These are phyloP conservation scores for Chaetomium sp. DNA, from an alignment of 2,329 filamentous ascomycete genomes.

Conservation along the genomic window DNA sequence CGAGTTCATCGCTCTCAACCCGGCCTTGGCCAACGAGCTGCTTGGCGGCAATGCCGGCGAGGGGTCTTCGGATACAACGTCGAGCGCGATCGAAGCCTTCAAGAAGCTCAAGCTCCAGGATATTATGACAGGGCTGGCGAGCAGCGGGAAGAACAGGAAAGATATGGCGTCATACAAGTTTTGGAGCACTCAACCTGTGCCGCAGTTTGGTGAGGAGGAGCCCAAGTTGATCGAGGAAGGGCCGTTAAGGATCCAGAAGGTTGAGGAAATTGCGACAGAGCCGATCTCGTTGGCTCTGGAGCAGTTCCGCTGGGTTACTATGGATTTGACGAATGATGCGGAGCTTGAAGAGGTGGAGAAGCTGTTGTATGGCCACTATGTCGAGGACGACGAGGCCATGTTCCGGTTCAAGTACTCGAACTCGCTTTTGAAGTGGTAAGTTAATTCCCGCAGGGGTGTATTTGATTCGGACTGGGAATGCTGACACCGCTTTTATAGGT, in stretches of 20 bases:
- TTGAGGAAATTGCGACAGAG: slow-evolving; percentile 71
- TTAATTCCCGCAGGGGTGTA: background rate
- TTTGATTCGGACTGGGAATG: no score
- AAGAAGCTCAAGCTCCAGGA: slow-evolving; percentile 62
- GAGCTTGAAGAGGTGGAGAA: slow-evolving; percentile 89
- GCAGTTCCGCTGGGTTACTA: slow-evolving; percentile 89
- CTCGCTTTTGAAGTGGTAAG: slow-evolving; percentile 81
- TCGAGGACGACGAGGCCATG: slow-evolving; percentile 94
- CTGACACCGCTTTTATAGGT: slow-evolving; percentile 47
- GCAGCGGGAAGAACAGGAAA: slow-evolving; percentile 82
- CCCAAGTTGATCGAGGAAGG: slow-evolving; percentile 61
- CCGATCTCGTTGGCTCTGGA: slow-evolving; percentile 63
- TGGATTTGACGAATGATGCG: slow-evolving; percentile 72
- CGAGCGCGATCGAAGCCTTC: slow-evolving; percentile 45
- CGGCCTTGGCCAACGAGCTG: slow-evolving; percentile 60
- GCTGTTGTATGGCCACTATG: slow-evolving; percentile 86
- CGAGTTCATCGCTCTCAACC: slow-evolving; percentile 65
- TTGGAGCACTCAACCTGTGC: slow-evolving; percentile 96
- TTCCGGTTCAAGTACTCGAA: slow-evolving; percentile 96
- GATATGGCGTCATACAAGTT: slow-evolving; percentile 98
- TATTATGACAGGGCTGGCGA: slow-evolving; percentile 67
- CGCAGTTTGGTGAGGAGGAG: slow-evolving; percentile 62
- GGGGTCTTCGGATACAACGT: slow-evolving; percentile 25
- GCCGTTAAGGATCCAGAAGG: slow-evolving; percentile 72
- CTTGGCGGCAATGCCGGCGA: slow-evolving; percentile 23